Evolutionary conservation across 2,329 filamentous ascomycete species (phyloP).

Genomic region (Penicillium sp.): DNA sequence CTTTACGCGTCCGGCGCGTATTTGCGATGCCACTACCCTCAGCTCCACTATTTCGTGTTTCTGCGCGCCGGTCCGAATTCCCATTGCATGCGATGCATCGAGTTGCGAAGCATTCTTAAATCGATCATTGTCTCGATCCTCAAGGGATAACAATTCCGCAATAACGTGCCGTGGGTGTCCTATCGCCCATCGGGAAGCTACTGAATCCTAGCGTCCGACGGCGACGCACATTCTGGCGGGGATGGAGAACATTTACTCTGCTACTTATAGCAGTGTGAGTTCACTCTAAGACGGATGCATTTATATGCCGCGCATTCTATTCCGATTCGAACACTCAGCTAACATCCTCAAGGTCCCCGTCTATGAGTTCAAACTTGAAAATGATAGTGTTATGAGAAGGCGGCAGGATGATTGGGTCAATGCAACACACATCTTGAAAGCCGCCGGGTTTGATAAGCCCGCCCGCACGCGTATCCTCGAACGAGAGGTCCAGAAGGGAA

Average conservation of each 20-base stretch:
- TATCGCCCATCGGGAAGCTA: slow-evolving; percentile 24
- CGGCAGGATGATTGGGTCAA: slow-evolving; percentile 97
- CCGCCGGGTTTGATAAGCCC: slow-evolving; percentile 95
- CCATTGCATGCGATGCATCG: slow-evolving; percentile 18
- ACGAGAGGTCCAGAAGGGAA: slow-evolving; percentile 91
- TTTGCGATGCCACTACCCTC: slow-evolving; percentile 25
- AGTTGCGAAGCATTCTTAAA: slow-evolving; percentile 11
- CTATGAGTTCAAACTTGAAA: slow-evolving; percentile 84
- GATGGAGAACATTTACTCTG: slow-evolving; percentile 55
- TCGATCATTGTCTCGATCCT: slow-evolving; percentile 14
- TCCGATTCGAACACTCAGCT: not conserved
- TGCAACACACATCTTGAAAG: slow-evolving; percentile 97
- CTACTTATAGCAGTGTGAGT: slow-evolving; percentile 61
- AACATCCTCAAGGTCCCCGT: slow-evolving; percentile 70
- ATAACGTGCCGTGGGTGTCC: slow-evolving; percentile 12
- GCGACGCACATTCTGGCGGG: slow-evolving; percentile 33
- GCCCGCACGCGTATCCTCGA: slow-evolving; percentile 92
- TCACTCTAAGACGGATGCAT: not conserved
- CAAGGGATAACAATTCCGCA: slow-evolving; percentile 8
- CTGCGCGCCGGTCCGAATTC: slow-evolving; percentile 22
- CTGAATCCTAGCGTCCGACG: slow-evolving; percentile 21
- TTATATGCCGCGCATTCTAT: not conserved
- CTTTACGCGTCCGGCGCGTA: slow-evolving; percentile 43
- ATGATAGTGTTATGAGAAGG: slow-evolving; percentile 93
- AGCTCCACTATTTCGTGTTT: slow-evolving; percentile 32